These are phyloP conservation scores for Diplodia intermedia DNA, from an alignment of 2,329 filamentous ascomycete species.

Conservation along the genomic window DNA sequence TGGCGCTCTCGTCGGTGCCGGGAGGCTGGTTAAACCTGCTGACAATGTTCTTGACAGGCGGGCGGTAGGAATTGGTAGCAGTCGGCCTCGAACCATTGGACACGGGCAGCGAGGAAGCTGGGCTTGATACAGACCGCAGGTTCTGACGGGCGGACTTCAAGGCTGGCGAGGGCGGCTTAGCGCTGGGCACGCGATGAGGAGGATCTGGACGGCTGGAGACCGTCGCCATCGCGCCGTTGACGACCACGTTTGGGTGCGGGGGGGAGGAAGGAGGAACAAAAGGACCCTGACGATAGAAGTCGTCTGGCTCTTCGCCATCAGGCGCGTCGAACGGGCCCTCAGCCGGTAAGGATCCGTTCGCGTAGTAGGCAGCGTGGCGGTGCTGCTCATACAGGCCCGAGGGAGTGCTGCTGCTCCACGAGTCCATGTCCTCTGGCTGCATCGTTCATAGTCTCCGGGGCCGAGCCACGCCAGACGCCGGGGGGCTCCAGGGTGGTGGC, in stretches of 20 bases:
- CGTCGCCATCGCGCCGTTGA: conserved; percentile 33
- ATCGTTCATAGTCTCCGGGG: conserved; percentile 32
- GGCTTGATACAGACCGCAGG: conserved; percentile 31
- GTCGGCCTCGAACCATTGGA: conserved; percentile 24
- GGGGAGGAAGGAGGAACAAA: conserved; percentile 23
- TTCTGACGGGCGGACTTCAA: conserved; percentile 31
- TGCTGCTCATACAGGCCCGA: conserved; percentile 26
- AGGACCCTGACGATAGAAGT: conserved; percentile 32
- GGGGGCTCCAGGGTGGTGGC: conserved; percentile 33
- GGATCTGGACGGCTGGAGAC: conserved; percentile 27
- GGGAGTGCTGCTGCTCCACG: conserved; percentile 29
- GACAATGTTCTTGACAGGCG: conserved; percentile 48
- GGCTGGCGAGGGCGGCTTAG: conserved; percentile 29
- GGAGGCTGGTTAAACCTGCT: conserved; percentile 46
- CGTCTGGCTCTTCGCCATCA: conserved; percentile 30
- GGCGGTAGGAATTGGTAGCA: conserved; percentile 34
- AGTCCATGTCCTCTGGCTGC: conserved; percentile 31
- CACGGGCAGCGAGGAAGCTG: conserved; percentile 23
- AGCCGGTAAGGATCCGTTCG: conserved; percentile 31
- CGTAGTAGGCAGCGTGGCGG: conserved; percentile 22
- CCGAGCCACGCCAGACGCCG: conserved; percentile 34
- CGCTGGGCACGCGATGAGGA: conserved; percentile 26
- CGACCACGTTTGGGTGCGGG: conserved; percentile 27
- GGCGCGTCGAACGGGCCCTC: conserved; percentile 25
- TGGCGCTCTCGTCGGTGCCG: conserved; percentile 40